These are phyloP conservation scores for Leishmania aethiopica DNA, from an alignment of 208 protist species.

Conservation along the genomic window DNA sequence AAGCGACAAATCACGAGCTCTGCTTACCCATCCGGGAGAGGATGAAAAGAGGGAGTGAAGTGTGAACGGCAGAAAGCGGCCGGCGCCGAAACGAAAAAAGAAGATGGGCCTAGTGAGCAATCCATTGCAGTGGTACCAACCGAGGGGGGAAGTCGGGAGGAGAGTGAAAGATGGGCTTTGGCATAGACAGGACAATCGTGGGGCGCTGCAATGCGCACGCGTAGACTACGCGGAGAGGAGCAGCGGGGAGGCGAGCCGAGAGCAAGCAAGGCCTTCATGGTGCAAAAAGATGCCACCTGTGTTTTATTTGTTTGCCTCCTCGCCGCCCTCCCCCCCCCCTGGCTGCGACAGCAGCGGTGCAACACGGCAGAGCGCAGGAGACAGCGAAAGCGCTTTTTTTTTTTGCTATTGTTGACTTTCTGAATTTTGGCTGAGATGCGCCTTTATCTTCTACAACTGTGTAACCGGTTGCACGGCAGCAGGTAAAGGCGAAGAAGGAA, in stretches of 20 bases:
- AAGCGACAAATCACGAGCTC: conserved; percentile 1
- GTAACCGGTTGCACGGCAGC: not conserved
- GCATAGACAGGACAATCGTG: not conserved
- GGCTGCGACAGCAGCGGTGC: not conserved
- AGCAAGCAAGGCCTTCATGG: not conserved
- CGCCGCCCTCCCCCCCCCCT: no score
- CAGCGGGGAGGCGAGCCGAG: not conserved
- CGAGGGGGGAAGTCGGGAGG: not conserved
- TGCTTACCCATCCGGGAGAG: not conserved
- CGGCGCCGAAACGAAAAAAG: not conserved
- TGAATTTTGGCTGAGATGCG: not conserved
- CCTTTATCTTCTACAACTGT: not conserved
- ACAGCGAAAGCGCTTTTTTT: not conserved
- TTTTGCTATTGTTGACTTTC: not conserved
- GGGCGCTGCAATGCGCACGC: not conserved
- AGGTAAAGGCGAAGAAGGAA: not conserved
- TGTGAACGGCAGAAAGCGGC: not conserved
- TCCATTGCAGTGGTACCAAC: not conserved
- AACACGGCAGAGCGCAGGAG: not conserved
- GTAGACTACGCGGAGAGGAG: not conserved
- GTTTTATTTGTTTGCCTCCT: not conserved
- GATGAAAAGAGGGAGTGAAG: not conserved
- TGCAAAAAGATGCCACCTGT: not conserved
- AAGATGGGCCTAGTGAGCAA: not conserved
- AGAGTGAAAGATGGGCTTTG: not conserved